Evolutionary conservation across 1,284 basidiomycete species (phyloP).

Genomic region (Athelia sp.): DNA sequence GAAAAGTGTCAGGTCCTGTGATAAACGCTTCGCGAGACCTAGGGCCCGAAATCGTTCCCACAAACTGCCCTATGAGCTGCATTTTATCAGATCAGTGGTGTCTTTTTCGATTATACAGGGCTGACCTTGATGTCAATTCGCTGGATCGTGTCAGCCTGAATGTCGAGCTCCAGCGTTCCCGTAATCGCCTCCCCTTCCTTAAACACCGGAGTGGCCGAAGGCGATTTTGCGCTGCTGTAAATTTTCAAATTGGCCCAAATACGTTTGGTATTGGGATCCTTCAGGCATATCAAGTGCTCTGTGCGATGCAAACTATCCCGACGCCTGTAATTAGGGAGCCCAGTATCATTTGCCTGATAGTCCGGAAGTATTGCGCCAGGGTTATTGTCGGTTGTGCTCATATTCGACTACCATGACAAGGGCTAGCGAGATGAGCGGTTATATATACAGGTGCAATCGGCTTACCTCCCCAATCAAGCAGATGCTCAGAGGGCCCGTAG

Average conservation of each 20-base stretch:
- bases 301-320: background rate
- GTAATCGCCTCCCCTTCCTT: slow-evolving; percentile 11
- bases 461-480: too few species aligned
- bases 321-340: too few species aligned
- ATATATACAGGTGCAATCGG: too few species aligned
- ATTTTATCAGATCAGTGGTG: background rate
- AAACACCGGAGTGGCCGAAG: slow-evolving; percentile 6
- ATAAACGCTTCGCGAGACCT: background rate
- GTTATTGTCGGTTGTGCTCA: too few species aligned
- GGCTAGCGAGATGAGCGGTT: too few species aligned
- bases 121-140: background rate
- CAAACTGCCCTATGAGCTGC: background rate
- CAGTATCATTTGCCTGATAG: too few species aligned
- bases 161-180: slow-evolving; percentile 7
- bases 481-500: too few species aligned
- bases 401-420: too few species aligned
- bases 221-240: slow-evolving; percentile 3
- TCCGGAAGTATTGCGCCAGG: too few species aligned
- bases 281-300: slow-evolving; percentile 6
- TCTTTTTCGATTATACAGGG: too few species aligned
- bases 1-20: background rate
- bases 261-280: slow-evolving; percentile 2
- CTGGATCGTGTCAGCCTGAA: background rate
- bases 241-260: slow-evolving; percentile 10
- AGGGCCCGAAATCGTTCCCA: background rate